These are phyloP conservation scores for Pistacia atlantica DNA, from an alignment of 345 rosid species.

Conservation along the genomic window DNA sequence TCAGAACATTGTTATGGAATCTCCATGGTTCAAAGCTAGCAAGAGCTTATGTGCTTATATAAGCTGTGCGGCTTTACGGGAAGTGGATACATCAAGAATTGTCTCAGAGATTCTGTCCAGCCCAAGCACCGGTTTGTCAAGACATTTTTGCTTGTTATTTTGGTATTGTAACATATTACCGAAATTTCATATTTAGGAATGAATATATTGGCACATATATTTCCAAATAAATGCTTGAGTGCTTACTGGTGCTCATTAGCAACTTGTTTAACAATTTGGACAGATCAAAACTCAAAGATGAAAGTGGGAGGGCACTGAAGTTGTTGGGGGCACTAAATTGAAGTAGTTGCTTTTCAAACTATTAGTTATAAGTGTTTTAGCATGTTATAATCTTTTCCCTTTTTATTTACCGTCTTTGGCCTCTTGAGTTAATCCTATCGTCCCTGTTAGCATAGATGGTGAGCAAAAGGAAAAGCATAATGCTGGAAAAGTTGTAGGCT, in stretches of 20 bases:
- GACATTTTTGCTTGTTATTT: not conserved
- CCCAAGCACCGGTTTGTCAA: slow-evolving; percentile 6
- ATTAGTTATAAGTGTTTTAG: not conserved
- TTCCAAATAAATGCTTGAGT: not conserved
- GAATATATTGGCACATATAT: not conserved
- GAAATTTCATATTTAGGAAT: not conserved
- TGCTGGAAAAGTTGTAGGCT: not conserved
- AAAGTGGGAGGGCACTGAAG: not conserved
- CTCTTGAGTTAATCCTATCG: not conserved
- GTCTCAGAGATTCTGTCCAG: slow-evolving; percentile 24
- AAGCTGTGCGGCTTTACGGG: slow-evolving; percentile 27
- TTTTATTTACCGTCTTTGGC: not conserved
- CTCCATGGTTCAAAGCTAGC: slow-evolving; percentile 29
- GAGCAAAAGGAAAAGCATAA: not conserved
- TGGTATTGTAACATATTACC: not conserved
- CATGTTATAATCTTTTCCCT: not conserved
- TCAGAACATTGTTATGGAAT: slow-evolving; percentile 25
- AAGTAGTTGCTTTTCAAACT: not conserved
- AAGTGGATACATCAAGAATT: slow-evolving; percentile 30
- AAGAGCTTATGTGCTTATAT: slow-evolving; percentile 29
- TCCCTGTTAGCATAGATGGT: not conserved
- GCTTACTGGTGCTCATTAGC: not conserved
- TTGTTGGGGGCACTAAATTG: not conserved
- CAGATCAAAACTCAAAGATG: not conserved
- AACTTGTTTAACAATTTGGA: not conserved